Conservation (phyloP, 768 basidiomycete genomes). For the Pleurotus tuber-regium region DNA sequence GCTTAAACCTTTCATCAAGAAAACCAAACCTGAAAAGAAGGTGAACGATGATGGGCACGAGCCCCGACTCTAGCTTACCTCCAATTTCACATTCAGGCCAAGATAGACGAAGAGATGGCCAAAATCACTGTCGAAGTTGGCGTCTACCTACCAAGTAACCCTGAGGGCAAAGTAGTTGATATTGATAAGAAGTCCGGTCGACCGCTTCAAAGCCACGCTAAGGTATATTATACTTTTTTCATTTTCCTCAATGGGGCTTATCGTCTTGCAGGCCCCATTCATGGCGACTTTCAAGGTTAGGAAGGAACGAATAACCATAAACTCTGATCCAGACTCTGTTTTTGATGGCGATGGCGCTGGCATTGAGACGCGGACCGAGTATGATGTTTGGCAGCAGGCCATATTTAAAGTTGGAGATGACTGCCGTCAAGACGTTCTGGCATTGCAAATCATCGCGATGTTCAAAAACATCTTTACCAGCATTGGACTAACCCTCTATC, state of each 20-base stretch:
- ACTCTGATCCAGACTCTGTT: constrained; percentile 72
- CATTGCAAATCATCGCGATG: constrained; percentile 97
- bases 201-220: constrained; percentile 96
- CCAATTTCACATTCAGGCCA: constrained; percentile 60
- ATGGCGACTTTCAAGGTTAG: constrained; percentile 99
- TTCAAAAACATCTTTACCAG: constrained; percentile 96
- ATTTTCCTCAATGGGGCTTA: neutral
- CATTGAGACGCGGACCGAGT: constrained; percentile 56
- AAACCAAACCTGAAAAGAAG: constrained; percentile 95
- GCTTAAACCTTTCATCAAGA: constrained; percentile 94
- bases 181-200: constrained; percentile 96
- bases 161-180: constrained; percentile 95
- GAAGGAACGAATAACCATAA: constrained; percentile 71
- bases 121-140: constrained; percentile 93
- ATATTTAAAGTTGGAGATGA: constrained; percentile 99
- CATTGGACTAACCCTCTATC: constrained; percentile 85
- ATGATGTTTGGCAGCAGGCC: constrained; percentile 95
- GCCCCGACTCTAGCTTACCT: neutral
- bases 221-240: constrained; percentile 47
- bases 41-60: constrained; percentile 42
- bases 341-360: constrained; percentile 60
- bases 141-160: constrained; percentile 96
- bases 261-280: constrained; percentile 82
- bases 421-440: constrained; percentile 97
- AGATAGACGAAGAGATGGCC: constrained; percentile 99